Conservation (phyloP, 1,284 basidiomycete species). For the Cryptococcus wingfieldii region DNA sequence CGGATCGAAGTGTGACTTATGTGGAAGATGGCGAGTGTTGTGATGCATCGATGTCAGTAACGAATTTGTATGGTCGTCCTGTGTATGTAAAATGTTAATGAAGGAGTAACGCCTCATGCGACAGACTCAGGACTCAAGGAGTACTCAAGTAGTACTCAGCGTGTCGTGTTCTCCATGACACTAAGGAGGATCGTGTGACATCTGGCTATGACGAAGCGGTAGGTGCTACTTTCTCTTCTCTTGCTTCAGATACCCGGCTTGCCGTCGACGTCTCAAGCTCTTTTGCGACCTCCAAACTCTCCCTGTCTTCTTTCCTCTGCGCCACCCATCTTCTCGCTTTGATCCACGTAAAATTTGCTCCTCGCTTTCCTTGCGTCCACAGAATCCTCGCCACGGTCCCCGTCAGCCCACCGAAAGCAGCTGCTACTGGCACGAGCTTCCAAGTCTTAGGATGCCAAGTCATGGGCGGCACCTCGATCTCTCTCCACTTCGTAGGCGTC, state of each 20-base stretch:
- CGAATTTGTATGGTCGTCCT: too few relatives aligned
- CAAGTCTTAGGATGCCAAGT: constrained; percentile 23
- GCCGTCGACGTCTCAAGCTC: not conserved
- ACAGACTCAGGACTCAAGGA: too few relatives aligned
- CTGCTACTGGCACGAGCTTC: constrained; percentile 13
- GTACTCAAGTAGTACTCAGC: too few relatives aligned
- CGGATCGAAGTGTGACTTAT: too few relatives aligned
- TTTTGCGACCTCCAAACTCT: not conserved
- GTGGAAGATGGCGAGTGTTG: too few relatives aligned
- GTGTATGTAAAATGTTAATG: too few relatives aligned
- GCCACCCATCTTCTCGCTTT: not conserved
- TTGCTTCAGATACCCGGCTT: not conserved
- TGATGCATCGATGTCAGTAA: too few relatives aligned
- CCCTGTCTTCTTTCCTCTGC: not conserved
- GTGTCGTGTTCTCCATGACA: too few relatives aligned
- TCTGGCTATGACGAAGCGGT: too few relatives aligned
- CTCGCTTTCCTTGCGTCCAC: not conserved
- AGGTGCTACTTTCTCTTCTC: too few relatives aligned
- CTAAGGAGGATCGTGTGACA: too few relatives aligned
- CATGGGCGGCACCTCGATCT: constrained; percentile 16
- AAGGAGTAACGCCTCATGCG: too few relatives aligned
- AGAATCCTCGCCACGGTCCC: not conserved
- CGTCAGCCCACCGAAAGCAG: not conserved
- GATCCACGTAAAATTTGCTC: not conserved
- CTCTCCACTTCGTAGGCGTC: constrained; percentile 10